A percentile compares a stretch with the other conserved stretches of the same genome.
Conservation (phyloP, 257 asterid genomes). For the Salvia miltiorrhiza region DNA sequence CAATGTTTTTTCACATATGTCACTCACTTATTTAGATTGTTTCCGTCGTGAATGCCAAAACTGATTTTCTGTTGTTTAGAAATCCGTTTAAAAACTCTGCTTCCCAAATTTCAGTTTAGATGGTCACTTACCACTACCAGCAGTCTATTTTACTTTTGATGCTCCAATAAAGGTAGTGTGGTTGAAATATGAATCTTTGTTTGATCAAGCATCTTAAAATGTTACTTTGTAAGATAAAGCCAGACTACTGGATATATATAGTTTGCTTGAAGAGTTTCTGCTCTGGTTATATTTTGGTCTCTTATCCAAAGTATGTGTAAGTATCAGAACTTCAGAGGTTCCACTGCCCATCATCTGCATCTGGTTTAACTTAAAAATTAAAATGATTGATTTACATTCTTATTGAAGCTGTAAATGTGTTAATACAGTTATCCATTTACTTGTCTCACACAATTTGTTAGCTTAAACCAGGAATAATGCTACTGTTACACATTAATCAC, state of each 20-base stretch:
- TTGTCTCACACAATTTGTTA: conserved; percentile 9
- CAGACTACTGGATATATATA: neutral
- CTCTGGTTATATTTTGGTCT: neutral
- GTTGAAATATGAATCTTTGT: conserved; percentile 5
- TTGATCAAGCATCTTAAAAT: neutral
- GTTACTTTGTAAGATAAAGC: neutral
- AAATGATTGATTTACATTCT: conserved; percentile 8
- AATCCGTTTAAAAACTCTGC: neutral
- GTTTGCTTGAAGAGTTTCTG: neutral
- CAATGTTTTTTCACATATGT: neutral
- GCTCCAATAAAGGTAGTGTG: neutral
- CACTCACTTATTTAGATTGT: neutral
- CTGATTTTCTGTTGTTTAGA: neutral
- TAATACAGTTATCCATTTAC: conserved; percentile 6
- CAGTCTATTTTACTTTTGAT: neutral
- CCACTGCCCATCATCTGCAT: neutral
- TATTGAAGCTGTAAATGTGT: conserved; percentile 4
- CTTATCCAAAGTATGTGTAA: neutral
- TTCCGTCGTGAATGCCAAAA: conserved; percentile 5
- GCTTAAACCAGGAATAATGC: neutral
- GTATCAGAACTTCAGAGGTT: neutral
- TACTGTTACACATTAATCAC: neutral
- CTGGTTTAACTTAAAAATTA: conserved; percentile 6
- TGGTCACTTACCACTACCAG: neutral
- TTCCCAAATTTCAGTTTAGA: neutral